These are phyloP conservation scores for Sporothrix sp. DNA, from an alignment of 2,329 filamentous ascomycete species.

Conservation along the genomic window DNA sequence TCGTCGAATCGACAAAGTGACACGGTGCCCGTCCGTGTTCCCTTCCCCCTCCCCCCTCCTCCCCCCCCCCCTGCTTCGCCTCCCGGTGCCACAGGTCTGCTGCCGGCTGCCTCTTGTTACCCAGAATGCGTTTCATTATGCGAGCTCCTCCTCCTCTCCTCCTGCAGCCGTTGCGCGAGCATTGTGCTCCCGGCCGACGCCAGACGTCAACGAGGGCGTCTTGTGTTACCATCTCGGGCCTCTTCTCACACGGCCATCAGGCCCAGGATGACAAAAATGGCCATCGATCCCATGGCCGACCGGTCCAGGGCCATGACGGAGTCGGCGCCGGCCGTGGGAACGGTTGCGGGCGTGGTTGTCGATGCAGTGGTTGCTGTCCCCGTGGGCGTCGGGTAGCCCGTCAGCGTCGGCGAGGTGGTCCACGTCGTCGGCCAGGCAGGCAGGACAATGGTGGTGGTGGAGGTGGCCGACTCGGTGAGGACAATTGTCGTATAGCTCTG, in stretches of 20 bases:
- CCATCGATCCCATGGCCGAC: constrained; percentile 14
- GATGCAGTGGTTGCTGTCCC: background rate
- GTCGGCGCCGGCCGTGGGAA: constrained; percentile 18
- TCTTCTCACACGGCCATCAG: constrained; percentile 16
- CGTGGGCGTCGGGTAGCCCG: background rate
- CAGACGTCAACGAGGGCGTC: background rate
- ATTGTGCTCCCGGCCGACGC: background rate
- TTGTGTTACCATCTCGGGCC: background rate
- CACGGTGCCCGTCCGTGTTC: too few species aligned
- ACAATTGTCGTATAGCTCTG: constrained; percentile 13
- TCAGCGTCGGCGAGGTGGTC: constrained; percentile 1
- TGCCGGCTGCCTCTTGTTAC: background rate
- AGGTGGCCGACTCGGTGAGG: constrained; percentile 13
- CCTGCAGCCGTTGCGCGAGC: background rate
- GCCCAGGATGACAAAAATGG: constrained; percentile 16
- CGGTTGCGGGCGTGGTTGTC: constrained; percentile 9
- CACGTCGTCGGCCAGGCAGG: constrained; percentile 13
- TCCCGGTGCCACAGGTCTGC: background rate
- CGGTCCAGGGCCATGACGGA: constrained; percentile 14
- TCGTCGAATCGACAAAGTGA: too few species aligned
- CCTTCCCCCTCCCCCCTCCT: too few species aligned
- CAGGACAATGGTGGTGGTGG: constrained; percentile 15
- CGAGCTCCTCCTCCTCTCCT: background rate
- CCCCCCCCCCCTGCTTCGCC: too few species aligned
- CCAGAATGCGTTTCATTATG: constrained; percentile 7